These are phyloP conservation scores for Trichosporon inkin DNA, from an alignment of 1,284 basidiomycete species.

Conservation along the genomic window DNA sequence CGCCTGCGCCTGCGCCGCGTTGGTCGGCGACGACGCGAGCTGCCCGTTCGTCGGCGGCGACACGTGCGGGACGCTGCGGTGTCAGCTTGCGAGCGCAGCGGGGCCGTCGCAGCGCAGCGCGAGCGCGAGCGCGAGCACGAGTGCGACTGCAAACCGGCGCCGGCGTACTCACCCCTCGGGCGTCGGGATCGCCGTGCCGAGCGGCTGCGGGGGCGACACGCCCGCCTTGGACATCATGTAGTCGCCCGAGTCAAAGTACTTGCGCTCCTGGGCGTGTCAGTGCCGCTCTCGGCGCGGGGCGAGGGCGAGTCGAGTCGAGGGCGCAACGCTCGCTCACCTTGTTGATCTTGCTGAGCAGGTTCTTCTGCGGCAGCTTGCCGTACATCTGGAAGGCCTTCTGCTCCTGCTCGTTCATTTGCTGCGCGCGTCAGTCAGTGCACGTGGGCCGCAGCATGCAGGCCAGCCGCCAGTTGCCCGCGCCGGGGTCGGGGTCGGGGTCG, in stretches of 20 bases:
- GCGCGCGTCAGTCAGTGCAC: conserved; percentile 20
- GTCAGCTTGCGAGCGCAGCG: no score
- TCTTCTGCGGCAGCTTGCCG: conserved; percentile 90
- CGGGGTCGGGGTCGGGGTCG: no score
- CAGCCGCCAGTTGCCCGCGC: no score
- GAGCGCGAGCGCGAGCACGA: not conserved
- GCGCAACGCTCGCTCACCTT: conserved; percentile 59
- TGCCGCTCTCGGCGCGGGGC: not conserved
- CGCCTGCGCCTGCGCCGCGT: conserved; percentile 13
- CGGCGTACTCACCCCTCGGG: conserved; percentile 76
- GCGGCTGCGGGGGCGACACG: conserved; percentile 73
- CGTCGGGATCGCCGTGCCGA: conserved; percentile 90
- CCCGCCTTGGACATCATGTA: conserved; percentile 95
- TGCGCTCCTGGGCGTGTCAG: conserved; percentile 67
- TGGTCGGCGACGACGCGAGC: conserved; percentile 45
- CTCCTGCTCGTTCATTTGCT: conserved; percentile 87
- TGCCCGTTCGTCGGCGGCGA: conserved; percentile 41
- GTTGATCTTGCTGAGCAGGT: conserved; percentile 86
- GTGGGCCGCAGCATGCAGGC: not conserved
- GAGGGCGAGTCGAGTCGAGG: not conserved
- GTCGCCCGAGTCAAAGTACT: conserved; percentile 97
- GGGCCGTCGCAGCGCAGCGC: no score
- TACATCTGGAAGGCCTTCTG: conserved; percentile 91
- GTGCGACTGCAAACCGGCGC: no score
- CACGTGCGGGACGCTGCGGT: conserved; percentile 46